These are phyloP conservation scores for Alternaria gansuensis DNA, from an alignment of 2,329 filamentous ascomycete species.

Conservation along the genomic window DNA sequence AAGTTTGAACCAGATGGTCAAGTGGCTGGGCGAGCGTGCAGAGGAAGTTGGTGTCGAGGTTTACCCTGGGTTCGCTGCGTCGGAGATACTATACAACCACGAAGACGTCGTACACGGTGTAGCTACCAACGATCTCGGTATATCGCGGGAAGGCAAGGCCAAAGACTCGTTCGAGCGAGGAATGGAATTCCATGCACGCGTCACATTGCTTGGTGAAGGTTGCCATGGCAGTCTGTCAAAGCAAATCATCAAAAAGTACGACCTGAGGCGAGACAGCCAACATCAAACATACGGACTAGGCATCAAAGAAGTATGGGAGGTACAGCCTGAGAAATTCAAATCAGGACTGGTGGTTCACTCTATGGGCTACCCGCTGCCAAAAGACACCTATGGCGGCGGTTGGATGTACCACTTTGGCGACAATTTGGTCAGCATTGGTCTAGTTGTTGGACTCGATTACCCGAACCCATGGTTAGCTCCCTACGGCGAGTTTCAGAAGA, in stretches of 20 bases:
- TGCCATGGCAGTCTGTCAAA: conserved; percentile 96
- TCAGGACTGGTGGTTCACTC: conserved; percentile 87
- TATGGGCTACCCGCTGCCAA: conserved; percentile 88
- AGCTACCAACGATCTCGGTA: conserved; percentile 92
- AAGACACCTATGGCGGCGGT: conserved; percentile 93
- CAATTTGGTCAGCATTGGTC: conserved; percentile 89
- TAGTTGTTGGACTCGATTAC: conserved; percentile 95
- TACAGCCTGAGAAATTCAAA: conserved; percentile 89
- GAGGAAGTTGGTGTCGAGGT: conserved; percentile 96
- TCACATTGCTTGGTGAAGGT: conserved; percentile 92
- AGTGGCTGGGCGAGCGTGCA: conserved; percentile 95
- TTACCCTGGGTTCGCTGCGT: conserved; percentile 94
- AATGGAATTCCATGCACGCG: conserved; percentile 96
- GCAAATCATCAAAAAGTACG: conserved; percentile 93
- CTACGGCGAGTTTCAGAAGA: conserved; percentile 96
- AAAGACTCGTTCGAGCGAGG: conserved; percentile 94
- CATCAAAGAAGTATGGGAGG: conserved; percentile 97
- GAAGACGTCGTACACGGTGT: conserved; percentile 93
- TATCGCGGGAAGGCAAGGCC: conserved; percentile 80
- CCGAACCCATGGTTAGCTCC: conserved; percentile 95
- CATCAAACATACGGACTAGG: conserved; percentile 95
- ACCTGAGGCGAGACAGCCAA: conserved; percentile 86
- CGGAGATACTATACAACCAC: conserved; percentile 84
- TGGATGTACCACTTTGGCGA: conserved; percentile 99
- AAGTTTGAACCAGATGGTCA: conserved; percentile 91